Percentiles rank a stretch among this genome's conserved stretches.
phyloP scores from a whole-genome alignment of 768 basidiomycete genomes.

The Lyophyllum semitale region DNA sequence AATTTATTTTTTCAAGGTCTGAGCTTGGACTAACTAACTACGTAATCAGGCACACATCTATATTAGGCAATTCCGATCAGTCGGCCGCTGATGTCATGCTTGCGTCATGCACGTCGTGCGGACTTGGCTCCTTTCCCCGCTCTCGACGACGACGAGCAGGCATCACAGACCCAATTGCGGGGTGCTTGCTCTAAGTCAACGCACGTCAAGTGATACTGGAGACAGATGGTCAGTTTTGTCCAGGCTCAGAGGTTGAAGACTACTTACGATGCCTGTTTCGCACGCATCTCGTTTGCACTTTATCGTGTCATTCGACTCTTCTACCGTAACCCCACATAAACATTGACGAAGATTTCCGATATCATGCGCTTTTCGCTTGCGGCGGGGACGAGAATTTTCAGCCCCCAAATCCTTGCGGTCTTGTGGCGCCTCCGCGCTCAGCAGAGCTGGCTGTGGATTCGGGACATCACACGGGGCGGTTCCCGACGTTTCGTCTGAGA shows the following conservation, averaged over 20 bases:
- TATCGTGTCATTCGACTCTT: neutral
- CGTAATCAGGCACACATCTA: neutral
- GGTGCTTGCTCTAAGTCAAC: constrained; percentile 1
- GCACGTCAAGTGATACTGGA: constrained; percentile 9
- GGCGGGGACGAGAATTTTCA: neutral
- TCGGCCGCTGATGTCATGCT: neutral
- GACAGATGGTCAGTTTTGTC: neutral
- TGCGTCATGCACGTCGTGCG: neutral
- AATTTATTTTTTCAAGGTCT: constrained; percentile 7
- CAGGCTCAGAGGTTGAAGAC: neutral
- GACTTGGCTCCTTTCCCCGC: neutral
- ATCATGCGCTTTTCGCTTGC: neutral
- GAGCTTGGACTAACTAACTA: constrained; percentile 8
- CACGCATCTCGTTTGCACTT: neutral
- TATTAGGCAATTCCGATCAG: neutral
- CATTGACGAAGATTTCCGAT: constrained; percentile 6
- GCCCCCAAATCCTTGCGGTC: neutral
- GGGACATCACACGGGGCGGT: neutral
- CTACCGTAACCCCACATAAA: constrained; percentile 6
- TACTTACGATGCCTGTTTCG: neutral
- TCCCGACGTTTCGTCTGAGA: neutral
- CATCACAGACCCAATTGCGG: constrained; percentile 1
- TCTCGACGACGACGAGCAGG: constrained; percentile 5
- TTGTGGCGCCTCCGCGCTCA: neutral
- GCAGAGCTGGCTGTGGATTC: neutral